Conservation (phyloP, 148 eudicot species). For the Silene conica region DNA sequence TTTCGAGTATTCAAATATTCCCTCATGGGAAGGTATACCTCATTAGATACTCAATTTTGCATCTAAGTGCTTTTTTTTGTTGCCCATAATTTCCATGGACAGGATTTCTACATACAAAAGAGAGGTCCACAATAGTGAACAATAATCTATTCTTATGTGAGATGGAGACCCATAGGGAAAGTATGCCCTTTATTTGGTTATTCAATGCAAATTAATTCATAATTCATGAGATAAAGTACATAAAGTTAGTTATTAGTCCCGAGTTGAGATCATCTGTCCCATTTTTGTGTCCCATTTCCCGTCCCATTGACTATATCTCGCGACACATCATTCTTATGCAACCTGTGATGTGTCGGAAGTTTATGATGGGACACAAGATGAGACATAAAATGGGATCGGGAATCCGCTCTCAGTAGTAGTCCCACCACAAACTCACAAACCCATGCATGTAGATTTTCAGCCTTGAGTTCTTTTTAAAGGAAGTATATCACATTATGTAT, state of each 20-base stretch:
- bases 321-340: no score
- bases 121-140: slow-evolving; percentile 17
- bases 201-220: not conserved
- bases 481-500: slow-evolving; percentile 23
- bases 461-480: not conserved
- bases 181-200: not conserved
- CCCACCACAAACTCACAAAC: slow-evolving; percentile 12
- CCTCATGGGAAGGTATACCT: not conserved
- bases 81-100: slow-evolving; percentile 20
- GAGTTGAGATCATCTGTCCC: no score
- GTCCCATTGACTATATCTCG: no score
- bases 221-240: slow-evolving; percentile 10
- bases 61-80: slow-evolving; percentile 8
- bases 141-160: slow-evolving; percentile 14
- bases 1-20: slow-evolving; percentile 3
- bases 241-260: slow-evolving; percentile 3
- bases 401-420: no score
- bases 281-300: no score
- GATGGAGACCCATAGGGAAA: slow-evolving; percentile 14
- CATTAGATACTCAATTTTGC: slow-evolving; percentile 3
- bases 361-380: no score
- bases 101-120: slow-evolving; percentile 11
- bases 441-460: slow-evolving; percentile 1
- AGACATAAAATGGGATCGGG: no score
- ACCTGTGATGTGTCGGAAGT: no score